A percentile compares a stretch with the other conserved stretches of the same genome.
These are phyloP conservation scores for Blattamonas nauphoetae DNA, from an alignment of 78 protist genomes.

Conservation along the genomic window DNA sequence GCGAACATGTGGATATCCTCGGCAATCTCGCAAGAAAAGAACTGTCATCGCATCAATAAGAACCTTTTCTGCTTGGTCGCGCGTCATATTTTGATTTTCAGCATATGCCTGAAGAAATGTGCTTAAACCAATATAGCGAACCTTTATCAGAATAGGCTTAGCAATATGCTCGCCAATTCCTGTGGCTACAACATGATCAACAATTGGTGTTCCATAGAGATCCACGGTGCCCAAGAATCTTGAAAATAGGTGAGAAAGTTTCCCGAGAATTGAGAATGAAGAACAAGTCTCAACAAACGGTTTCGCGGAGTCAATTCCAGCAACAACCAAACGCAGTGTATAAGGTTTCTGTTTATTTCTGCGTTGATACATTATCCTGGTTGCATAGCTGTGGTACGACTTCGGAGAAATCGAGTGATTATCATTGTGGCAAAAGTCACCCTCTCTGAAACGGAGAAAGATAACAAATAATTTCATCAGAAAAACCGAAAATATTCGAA, in stretches of 20 bases:
- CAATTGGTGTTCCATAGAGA: background rate
- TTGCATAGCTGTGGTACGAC: background rate
- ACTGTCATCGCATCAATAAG: background rate
- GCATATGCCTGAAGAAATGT: background rate
- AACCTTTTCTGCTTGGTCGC: background rate
- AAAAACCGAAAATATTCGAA: background rate
- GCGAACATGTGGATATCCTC: background rate
- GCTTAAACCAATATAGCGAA: background rate
- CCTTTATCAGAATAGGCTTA: background rate
- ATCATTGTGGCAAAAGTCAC: background rate
- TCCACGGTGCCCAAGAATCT: conserved; percentile 6
- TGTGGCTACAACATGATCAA: conserved; percentile 2
- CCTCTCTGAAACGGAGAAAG: background rate
- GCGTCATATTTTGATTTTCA: background rate
- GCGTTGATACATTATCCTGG: background rate
- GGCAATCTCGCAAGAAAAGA: conserved; percentile 1
- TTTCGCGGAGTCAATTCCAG: background rate
- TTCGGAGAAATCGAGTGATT: background rate
- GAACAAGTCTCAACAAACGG: too few species aligned
- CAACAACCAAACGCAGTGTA: background rate
- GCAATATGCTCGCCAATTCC: conserved; percentile 13
- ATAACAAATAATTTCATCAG: too few species aligned
- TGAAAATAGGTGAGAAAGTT: background rate
- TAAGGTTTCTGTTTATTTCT: conserved; percentile 1
- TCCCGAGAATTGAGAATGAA: too few species aligned